Conservation (phyloP, 768 basidiomycete species). For the Cyclocybe cylindracea region DNA sequence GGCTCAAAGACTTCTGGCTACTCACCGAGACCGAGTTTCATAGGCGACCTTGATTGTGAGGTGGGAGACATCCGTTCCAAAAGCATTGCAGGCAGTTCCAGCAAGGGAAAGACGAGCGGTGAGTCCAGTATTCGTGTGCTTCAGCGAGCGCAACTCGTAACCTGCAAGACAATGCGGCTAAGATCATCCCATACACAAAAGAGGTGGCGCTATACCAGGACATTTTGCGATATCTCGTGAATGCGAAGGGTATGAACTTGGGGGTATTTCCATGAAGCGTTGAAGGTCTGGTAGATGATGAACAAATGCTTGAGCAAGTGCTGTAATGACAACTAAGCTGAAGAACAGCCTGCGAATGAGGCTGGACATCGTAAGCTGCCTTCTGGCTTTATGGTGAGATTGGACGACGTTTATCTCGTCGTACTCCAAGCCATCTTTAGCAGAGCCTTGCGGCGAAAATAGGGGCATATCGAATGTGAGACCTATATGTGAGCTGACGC, state of each 20-base stretch:
- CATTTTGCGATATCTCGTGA: constrained; percentile 15
- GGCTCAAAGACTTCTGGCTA: not conserved
- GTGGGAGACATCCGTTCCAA: constrained; percentile 57
- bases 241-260: not conserved
- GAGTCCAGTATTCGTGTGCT: constrained; percentile 47
- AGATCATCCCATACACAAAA: constrained; percentile 4
- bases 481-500: too few species aligned
- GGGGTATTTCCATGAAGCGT: too few species aligned
- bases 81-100: constrained; percentile 63
- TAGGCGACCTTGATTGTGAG: constrained; percentile 71
- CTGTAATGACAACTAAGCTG: not conserved
- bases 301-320: not conserved
- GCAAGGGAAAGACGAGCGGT: constrained; percentile 55
- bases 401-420: too few species aligned
- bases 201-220: constrained; percentile 13
- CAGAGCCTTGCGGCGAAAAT: too few species aligned
- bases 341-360: constrained; percentile 7
- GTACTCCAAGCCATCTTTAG: too few species aligned
- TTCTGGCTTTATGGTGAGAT: too few species aligned
- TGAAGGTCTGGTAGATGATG: too few species aligned
- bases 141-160: constrained; percentile 49
- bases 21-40: constrained; percentile 53
- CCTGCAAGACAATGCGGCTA: constrained; percentile 34
- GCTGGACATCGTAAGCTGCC: constrained; percentile 3
- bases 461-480: too few species aligned